phyloP scores from a whole-genome alignment of 2,329 filamentous ascomycete species.

The Trichophyton verrucosum region DNA sequence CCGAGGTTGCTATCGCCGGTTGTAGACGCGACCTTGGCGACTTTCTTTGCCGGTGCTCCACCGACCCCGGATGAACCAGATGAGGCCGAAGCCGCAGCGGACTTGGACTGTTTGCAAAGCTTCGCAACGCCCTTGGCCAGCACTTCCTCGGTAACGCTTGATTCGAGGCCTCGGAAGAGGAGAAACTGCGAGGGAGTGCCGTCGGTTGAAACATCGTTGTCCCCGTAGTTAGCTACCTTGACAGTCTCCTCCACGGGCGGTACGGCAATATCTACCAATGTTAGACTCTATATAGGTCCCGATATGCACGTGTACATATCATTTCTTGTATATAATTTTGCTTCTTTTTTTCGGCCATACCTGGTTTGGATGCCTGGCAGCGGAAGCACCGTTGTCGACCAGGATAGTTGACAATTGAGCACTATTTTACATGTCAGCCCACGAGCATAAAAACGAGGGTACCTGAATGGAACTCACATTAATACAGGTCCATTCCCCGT shows the following conservation, averaged over 20 bases:
- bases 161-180: conserved; percentile 58
- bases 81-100: conserved; percentile 21
- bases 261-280: background rate
- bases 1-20: conserved; percentile 51
- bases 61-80: conserved; percentile 16
- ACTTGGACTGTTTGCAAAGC: conserved; percentile 46
- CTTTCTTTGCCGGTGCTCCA: conserved; percentile 30
- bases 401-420: conserved; percentile 45
- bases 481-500: conserved; percentile 47
- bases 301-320: background rate
- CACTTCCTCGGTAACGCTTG: conserved; percentile 58
- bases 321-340: no score
- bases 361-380: conserved; percentile 43
- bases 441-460: background rate
- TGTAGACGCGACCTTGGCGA: conserved; percentile 42
- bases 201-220: conserved; percentile 43
- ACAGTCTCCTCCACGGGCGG: conserved; percentile 23
- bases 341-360: conserved; percentile 20
- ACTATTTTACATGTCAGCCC: conserved; percentile 29
- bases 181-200: conserved; percentile 61
- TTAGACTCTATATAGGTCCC: background rate
- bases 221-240: conserved; percentile 40
- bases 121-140: conserved; percentile 62
- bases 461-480: conserved; percentile 28
- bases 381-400: conserved; percentile 46